phyloP scores from a whole-genome alignment of 305 asterid species.

The Petunia hybrid region DNA sequence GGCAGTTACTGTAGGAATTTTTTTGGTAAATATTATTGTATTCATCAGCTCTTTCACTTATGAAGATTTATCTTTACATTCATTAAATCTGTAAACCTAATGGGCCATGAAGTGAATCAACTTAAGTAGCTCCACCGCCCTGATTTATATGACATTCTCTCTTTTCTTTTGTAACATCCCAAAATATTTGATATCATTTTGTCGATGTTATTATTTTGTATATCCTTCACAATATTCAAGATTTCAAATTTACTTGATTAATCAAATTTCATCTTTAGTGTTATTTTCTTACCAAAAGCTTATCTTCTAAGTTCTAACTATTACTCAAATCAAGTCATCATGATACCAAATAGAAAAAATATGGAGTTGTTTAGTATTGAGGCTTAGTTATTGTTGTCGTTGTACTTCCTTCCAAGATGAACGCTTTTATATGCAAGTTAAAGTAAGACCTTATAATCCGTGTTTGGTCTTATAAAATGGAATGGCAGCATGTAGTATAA shows the following conservation, averaged over 20 bases:
- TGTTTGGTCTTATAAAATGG: neutral
- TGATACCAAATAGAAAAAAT: too few relatives aligned
- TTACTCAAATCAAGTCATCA: neutral
- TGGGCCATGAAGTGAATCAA: neutral
- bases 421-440: constrained; percentile 7
- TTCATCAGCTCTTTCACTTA: neutral
- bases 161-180: neutral
- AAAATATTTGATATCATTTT: constrained; percentile 10
- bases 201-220: neutral
- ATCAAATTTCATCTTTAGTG: neutral
- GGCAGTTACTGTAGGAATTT: constrained; percentile 11
- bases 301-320: neutral
- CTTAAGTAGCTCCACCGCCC: neutral
- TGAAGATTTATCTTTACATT: constrained; percentile 5
- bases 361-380: too few relatives aligned
- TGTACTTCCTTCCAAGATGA: neutral
- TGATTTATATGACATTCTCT: constrained; percentile 4
- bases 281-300: neutral
- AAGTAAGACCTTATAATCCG: constrained; percentile 1
- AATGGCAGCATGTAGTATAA: neutral
- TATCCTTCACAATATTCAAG: neutral
- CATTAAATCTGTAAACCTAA: neutral
- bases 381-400: too few relatives aligned
- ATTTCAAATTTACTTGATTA: neutral
- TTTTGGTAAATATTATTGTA: neutral